Conservation (phyloP, 441 rosid species). For the Metrosideros polymorpha region DNA sequence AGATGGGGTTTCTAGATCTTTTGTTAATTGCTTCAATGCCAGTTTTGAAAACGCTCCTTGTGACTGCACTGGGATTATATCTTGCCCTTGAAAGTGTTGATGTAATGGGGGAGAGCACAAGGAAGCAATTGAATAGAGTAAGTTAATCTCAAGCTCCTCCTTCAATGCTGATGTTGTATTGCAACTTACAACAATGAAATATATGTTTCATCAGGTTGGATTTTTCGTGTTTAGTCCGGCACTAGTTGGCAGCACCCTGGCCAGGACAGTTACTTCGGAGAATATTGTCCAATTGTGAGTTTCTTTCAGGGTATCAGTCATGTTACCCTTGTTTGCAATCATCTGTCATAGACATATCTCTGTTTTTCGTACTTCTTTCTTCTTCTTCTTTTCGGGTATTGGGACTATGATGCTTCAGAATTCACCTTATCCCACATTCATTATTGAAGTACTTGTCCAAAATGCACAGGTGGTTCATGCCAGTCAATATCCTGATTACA, state of each 20-base stretch:
- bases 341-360: background rate
- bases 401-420: background rate
- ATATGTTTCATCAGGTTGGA: background rate
- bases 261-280: background rate
- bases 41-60: constrained; percentile 35
- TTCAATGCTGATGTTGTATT: background rate
- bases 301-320: background rate
- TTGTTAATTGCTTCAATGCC: constrained; percentile 51
- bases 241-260: background rate
- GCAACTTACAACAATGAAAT: background rate
- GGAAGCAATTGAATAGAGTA: constrained; percentile 3
- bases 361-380: background rate
- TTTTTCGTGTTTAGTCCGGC: background rate
- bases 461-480: constrained; percentile 29
- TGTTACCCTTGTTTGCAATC: background rate
- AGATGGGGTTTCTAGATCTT: constrained; percentile 33
- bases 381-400: background rate
- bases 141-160: background rate
- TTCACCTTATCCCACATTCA: background rate
- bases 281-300: constrained; percentile 1
- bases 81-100: constrained; percentile 39
- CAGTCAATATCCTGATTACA: constrained; percentile 17
- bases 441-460: background rate
- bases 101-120: constrained; percentile 18
- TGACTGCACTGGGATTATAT: constrained; percentile 43